Evolutionary conservation across 1,284 basidiomycete species (phyloP), one percentile per base, ranked within the genome.

Genomic region (Ceratobasidium sp.): DNA sequence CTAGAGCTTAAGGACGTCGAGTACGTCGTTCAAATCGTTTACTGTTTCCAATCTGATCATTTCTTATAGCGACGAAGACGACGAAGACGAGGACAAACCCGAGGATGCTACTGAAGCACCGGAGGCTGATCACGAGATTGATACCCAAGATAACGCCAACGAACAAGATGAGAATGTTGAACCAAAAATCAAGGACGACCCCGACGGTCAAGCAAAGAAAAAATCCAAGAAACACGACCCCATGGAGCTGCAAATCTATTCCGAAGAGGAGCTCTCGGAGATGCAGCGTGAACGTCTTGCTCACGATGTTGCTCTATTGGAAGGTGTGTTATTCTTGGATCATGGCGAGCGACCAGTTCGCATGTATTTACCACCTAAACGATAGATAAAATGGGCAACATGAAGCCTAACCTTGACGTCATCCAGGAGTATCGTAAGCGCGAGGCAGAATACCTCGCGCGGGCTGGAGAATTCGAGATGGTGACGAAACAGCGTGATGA

Each of bases 341-440:
- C 36, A 6, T 39, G n/a, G n/a, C n/a, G n/a, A n/a, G n/a, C n/a
- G n/a, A n/a, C n/a, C n/a, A n/a, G n/a, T n/a, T n/a, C n/a, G n/a
- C n/a, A 23, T 46, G 28, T 62, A 71, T 60, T 32, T 60, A n/a
- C 62, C 28, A 36, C 18, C 52, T 74, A 58, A 58, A 14, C 53
- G 48, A 70, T 77, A 96, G 94, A 97, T 79, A 88, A 91, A 80
- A 84, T 96, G 76, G 89, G 89, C 77, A 91, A 88, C 76, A 85
- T 90, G 18, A 92, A 90, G 78, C 93, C 94, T 3, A 96, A 98
- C 80, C 83, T 98, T 76, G 88, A 88, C 30, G 95, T 98, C 28
- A 85, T 99, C 58, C 89, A 90, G 74, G 97, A 98, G 79, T 98
- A 97, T 82, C 90, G 90, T 77, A 89, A 89, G 76, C 91, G 95